Evolutionary conservation across 2,329 filamentous ascomycete species (phyloP).

Genomic region (Phyllosticta citribraziliensis): DNA sequence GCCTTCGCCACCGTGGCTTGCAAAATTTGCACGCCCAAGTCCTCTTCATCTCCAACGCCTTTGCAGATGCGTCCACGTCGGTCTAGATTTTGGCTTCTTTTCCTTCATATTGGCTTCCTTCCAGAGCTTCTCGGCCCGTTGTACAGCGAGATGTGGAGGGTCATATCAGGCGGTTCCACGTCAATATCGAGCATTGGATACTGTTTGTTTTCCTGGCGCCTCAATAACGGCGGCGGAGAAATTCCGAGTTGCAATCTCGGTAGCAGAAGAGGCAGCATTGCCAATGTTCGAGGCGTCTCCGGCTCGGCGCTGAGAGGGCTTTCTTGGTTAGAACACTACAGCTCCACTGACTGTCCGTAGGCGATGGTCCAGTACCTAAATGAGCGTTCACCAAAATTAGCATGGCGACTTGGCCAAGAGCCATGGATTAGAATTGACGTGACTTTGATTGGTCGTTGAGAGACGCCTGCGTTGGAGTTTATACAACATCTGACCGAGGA

Average conservation of each 20-base stretch:
- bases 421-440: neutral
- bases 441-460: neutral
- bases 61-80: neutral
- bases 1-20: neutral
- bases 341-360: neutral
- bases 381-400: neutral
- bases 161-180: neutral
- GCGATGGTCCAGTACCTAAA: neutral
- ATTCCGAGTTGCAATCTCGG: neutral
- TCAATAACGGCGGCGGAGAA: neutral
- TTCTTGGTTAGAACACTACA: neutral
- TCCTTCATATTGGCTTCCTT: neutral
- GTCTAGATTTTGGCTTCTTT: neutral
- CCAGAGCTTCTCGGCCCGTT: neutral
- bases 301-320: neutral
- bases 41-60: neutral
- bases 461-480: neutral
- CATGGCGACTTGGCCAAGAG: neutral
- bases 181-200: neutral
- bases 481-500: neutral
- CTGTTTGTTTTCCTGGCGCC: neutral
- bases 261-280: neutral
- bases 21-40: neutral
- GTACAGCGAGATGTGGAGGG: neutral
- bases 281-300: neutral